These are phyloP conservation scores for Venturia nashicola DNA, from an alignment of 2,329 filamentous ascomycete genomes.

Conservation along the genomic window DNA sequence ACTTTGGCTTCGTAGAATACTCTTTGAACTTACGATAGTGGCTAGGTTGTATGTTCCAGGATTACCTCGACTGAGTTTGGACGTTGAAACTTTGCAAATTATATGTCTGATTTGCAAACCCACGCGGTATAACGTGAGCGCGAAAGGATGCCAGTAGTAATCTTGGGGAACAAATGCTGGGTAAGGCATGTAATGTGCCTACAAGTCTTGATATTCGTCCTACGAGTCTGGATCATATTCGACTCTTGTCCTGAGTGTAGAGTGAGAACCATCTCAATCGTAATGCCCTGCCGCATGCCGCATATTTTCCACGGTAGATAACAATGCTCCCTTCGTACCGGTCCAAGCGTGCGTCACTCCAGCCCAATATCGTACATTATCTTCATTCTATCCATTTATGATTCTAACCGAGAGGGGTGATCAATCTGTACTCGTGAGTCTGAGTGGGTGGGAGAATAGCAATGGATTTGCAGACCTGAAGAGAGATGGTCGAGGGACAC, in stretches of 20 bases:
- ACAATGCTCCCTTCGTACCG: not conserved
- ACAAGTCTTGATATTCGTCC: not conserved
- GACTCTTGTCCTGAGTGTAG: not conserved
- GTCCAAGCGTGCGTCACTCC: not conserved
- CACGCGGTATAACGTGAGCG: too few relatives aligned
- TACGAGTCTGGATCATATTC: not conserved
- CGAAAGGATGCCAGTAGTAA: too few relatives aligned
- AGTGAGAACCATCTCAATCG: not conserved
- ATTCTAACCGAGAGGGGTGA: conserved; percentile 10
- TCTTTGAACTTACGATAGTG: too few relatives aligned
- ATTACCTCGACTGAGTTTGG: too few relatives aligned
- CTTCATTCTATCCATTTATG: not conserved
- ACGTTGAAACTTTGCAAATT: too few relatives aligned
- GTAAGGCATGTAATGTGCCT: not conserved
- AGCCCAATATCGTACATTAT: not conserved
- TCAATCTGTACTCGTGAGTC: conserved; percentile 1
- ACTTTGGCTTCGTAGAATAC: too few relatives aligned
- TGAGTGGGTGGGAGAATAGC: not conserved
- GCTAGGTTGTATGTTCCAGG: too few relatives aligned
- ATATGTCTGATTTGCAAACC: too few relatives aligned
- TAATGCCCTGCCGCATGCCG: not conserved
- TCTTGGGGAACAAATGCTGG: too few relatives aligned
- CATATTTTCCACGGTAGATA: not conserved
- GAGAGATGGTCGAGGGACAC: conserved; percentile 74
- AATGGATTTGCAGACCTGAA: conserved; percentile 43